phyloP scores from a whole-genome alignment of 805 yeast genomes.

The Hemisphaericaspora nanyangensis region DNA sequence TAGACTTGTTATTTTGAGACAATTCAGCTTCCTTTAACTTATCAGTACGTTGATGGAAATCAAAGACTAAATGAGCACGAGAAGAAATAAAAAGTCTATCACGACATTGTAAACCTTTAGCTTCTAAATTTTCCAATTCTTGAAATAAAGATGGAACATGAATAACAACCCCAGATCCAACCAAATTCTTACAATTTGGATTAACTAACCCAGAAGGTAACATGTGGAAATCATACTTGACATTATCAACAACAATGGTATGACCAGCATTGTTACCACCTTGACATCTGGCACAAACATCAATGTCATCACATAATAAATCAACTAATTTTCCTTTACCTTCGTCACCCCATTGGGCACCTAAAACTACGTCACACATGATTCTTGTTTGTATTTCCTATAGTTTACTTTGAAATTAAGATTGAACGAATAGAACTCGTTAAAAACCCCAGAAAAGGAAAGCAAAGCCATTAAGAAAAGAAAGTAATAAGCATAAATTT shows the following conservation, averaged over 20 bases:
- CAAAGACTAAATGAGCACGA: conserved; percentile 94
- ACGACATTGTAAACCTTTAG: conserved; percentile 73
- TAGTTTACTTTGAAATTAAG: conserved; percentile 2
- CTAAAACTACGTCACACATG: conserved; percentile 91
- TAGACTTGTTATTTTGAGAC: conserved; percentile 71
- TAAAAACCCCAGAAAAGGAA: conserved; percentile 9
- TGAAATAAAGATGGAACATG: conserved; percentile 90
- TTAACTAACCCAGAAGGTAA: conserved; percentile 97
- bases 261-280: conserved; percentile 99
- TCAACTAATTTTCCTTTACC: conserved; percentile 98
- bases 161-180: conserved; percentile 95
- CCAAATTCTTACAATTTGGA: conserved; percentile 81
- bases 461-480: conserved; percentile 3
- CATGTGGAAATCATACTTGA: conserved; percentile 97
- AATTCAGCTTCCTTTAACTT: conserved; percentile 92
- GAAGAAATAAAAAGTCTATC: conserved; percentile 84
- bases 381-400: not conserved
- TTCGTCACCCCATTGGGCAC: conserved; percentile 99
- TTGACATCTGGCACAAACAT: conserved; percentile 95
- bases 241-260: conserved; percentile 86
- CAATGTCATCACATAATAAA: conserved; percentile 88
- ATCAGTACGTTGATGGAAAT: conserved; percentile 96
- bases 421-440: conserved; percentile 16
- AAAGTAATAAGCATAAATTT: not conserved
- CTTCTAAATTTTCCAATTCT: conserved; percentile 77